Base-by-base conservation (phyloP, 1,284 basidiomycete genomes). In the Ustilago sp. region DNA sequence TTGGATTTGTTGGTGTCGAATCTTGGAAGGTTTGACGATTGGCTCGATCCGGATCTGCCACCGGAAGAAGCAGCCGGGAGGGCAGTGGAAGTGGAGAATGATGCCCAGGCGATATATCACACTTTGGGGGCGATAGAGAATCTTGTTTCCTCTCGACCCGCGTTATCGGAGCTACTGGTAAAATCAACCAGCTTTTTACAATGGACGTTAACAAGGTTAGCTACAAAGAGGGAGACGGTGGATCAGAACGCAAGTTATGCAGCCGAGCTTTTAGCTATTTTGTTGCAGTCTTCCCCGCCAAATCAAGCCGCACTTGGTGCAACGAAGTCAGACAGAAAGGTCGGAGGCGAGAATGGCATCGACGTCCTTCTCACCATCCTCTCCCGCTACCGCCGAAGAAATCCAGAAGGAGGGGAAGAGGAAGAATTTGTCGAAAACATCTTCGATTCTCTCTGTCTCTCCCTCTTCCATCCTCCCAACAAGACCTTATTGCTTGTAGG, bases 341-440 rank as follows among this genome's bases (percentile, higher is more conserved):
- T 19, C n/a, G 43, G 43, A 19, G 48, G 91, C 74, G 88, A 89
- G 54, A 90, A 93, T 67, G 95, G 94, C 0, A 90, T 98, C 1
- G 95, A 98, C 80, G 88, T 86, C 0, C 86, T 92, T 45, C 88
- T 99, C 34, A 92, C 91, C 77, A 90, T 92, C 0, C 87, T 97
- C 23, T 92, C 74, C 35, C 68, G 69, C 8, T 98, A 92, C 84
- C 91, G 95, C 56, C 90, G 91, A 80, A 89, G 90, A 53, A 93
- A 97, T 82, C 95, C 95, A 0, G 87, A 87, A 0, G 92, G 94
- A 77, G 90, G 91, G 6, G 97, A 99, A 71, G 96, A 99, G 87
- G 89, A 91, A 11, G 97, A 99, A 85, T 98, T 94, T 86, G 94
- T 98, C 93, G 96, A 98, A 85, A 99, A 99, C 85, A 78, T 93